phyloP scores from a whole-genome alignment of 2,329 filamentous ascomycete species.

The Sarocladiaceae sp. region DNA sequence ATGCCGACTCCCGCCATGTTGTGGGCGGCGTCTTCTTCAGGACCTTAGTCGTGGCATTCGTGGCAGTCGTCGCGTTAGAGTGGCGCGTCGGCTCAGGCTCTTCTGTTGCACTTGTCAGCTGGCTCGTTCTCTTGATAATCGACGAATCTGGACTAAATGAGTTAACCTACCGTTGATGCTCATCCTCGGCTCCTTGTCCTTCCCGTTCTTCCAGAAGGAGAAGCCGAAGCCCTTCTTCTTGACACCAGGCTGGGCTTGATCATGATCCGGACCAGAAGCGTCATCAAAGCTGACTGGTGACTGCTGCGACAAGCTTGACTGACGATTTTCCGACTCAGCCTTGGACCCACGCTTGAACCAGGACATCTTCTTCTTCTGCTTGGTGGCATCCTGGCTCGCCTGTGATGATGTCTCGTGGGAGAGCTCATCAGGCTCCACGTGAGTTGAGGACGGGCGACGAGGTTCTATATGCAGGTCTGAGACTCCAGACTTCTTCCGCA shows the following conservation, averaged over 20 bases:
- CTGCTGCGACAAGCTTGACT: background rate
- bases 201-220: constrained; percentile 49
- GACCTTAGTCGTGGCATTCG: background rate
- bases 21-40: constrained; percentile 4
- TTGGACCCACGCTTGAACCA: constrained; percentile 48
- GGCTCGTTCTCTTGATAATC: constrained; percentile 3
- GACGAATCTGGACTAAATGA: background rate
- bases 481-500: constrained; percentile 31
- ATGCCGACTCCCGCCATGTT: constrained; percentile 10
- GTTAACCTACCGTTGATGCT: constrained; percentile 35
- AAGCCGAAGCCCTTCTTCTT: constrained; percentile 50
- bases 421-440: constrained; percentile 7
- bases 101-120: constrained; percentile 1
- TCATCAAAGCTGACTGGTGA: constrained; percentile 16
- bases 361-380: constrained; percentile 38
- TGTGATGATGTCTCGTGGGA: constrained; percentile 8
- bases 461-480: constrained; percentile 16
- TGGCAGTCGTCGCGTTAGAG: background rate
- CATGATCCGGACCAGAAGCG: background rate
- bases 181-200: constrained; percentile 36
- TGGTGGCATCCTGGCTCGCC: constrained; percentile 12
- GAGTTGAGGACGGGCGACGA: constrained; percentile 15
- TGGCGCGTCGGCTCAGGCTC: background rate
- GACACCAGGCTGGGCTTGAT: constrained; percentile 19
- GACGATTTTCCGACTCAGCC: constrained; percentile 19